Evolutionary conservation across 257 asterid genomes (phyloP), one percentile per base, ranked within the genome.

Genomic region (Handroanthus guayacan): DNA sequence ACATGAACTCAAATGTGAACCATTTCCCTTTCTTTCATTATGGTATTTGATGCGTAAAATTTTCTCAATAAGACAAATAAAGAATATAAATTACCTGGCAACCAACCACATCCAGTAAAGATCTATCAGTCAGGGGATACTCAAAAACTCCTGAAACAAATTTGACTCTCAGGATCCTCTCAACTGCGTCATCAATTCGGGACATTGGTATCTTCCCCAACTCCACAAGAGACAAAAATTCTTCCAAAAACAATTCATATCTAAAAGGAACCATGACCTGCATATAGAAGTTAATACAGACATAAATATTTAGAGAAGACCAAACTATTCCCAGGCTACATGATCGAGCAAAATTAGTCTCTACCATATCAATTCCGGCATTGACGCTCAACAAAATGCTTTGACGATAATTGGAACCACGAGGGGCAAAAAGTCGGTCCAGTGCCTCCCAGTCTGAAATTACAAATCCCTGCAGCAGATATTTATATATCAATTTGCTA

Each of bases 251-350:
- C 78, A 95, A 75, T 78, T 95, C 96, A 77, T 80, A 92, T 84
- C 97, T 85, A 71, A 89, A 91, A 75, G 99, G 99, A 70, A 95
- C 97, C 99, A 95, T 95, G 57, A 95, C 99, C 99, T 95, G 89
- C 81, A 84, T 81, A 83, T 57, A 69, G 55, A 70, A 63, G 75
- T 14, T 25, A 69, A 69, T 37, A 45, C 63, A 60, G 38, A 57
- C 50, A 37, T 65, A 12, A 69, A 61, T 63, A 70, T 67, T 72
- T 48, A 10, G 74, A 48, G 45, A 66, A 71, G 12, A 54, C 39
- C 62, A 38, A 43, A 71, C 45, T 56, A 66, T 67, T 41, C 7
- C 52, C 13, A 34, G 69, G 65, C 66, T 64, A 69, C 60, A 69
- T 47, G 58, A 77, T 62, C 65, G 48, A 62, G 39, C 60, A 77